Evolutionary conservation across 192 early-diverging fungal species (phyloP), one percentile per base, ranked within the genome.

Genomic region (Dimargaris cristalligena): DNA sequence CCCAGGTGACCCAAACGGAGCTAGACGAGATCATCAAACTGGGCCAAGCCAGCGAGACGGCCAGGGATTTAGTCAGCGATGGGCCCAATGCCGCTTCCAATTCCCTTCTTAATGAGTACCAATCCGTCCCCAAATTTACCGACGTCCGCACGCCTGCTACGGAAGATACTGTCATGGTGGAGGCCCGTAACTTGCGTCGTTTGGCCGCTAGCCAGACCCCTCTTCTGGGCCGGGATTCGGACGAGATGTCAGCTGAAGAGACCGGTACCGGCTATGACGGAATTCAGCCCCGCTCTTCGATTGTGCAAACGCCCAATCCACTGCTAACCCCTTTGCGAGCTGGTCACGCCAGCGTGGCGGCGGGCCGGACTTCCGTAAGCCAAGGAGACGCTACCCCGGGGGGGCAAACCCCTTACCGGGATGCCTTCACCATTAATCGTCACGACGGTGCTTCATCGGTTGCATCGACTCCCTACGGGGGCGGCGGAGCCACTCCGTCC

Each of bases 1-100:
- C 95, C 26, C 93, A 95, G 73, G 85, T 99, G 9, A 78, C 82
- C 44, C 90, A 94, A 59, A 71, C 71, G 8, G 95, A 99, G 67
- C 65, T 99, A 31, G 93, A 94, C 34, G 85, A 87, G 44, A 86
- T 95, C 54, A 86, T 91, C 26, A 92, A 93, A 69, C 79, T 95
- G 33, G 91, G 92, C 4, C 78, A 80, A 54, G 82, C 84, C 51
- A 86, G 87, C 25, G 83, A 89, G 59, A 78, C 78, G 46, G 83
- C 87, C 10, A 79, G 78, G 51, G 74, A 79, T 14, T 68, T 92
- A 33, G 86, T 92, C 2, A 70, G 67, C 22, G 81, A 73, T 18
- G 78, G 73, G 4, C 70, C 71, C 48, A 60, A 73, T 29, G 72
- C 62, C n/a, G 74, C 85, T 34, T 79, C 87, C 2, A 72, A 72